phyloP scores from a whole-genome alignment of 345 rosid genomes.

The Arabidopsis arenosa region DNA sequence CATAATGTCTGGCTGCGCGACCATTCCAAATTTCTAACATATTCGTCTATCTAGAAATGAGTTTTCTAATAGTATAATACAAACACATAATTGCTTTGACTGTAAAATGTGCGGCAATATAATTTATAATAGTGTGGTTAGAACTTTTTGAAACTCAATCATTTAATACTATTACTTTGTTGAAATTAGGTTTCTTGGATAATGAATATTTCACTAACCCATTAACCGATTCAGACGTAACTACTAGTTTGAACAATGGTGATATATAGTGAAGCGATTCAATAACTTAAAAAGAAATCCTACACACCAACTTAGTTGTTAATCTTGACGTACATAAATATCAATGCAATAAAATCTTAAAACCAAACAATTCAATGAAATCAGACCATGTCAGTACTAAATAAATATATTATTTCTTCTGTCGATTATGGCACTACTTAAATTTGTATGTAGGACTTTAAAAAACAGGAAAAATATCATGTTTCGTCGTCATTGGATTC shows the following conservation, averaged over 20 bases:
- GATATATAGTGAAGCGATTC: background rate
- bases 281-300: background rate
- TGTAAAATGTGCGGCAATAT: conserved; percentile 21
- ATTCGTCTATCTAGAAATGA: background rate
- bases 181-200: conserved; percentile 34
- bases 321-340: background rate
- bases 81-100: conserved; percentile 44
- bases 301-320: background rate
- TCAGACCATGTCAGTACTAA: conserved; percentile 7
- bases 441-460: background rate
- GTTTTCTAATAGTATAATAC: background rate
- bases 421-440: conserved; percentile 10
- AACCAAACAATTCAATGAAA: background rate
- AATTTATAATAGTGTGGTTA: conserved; percentile 34
- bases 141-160: conserved; percentile 4
- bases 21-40: conserved; percentile 19
- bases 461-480: background rate
- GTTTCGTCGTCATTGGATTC: background rate
- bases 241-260: background rate
- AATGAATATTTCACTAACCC: conserved; percentile 22
- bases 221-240: conserved; percentile 5
- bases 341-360: background rate
- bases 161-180: conserved; percentile 17
- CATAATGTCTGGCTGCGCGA: conserved; percentile 42
- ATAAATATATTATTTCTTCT: background rate